Base-by-base conservation (phyloP, 1,139 yeast genomes). In the Suhomyces wounanorum region DNA sequence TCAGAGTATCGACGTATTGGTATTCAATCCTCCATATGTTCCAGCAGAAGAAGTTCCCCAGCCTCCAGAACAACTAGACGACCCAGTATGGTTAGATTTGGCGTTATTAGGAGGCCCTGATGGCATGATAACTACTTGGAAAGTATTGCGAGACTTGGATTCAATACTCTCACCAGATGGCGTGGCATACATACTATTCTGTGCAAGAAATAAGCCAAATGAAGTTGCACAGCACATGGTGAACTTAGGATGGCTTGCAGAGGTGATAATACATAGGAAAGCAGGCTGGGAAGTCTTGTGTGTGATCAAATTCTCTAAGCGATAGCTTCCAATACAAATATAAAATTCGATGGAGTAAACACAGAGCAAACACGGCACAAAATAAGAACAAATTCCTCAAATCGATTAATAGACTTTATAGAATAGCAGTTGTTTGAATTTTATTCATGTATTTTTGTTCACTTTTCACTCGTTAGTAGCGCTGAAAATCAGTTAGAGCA, bases 231-330 rank as follows among this genome's bases (percentile, higher is more conserved):
- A 63, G 11, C 44, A 47, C 7, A 85, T 90, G 86, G 53, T 60
- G 26, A 44, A 51, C 1, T 58, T 66, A 37, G 85, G 85, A 0
- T 89, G 96, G 95, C 51, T 51, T 0, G 83, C 80, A 0, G 72
- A 73, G 6, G 58, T 68, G 21, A 72, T 88, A 1, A 76, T 83
- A 8, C 74, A 77, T 48, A 75, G 97, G 50, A 89, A 88, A 60
- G 97, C 97, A 0, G 98, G 98, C 0, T 90, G 97, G 97, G 99
- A 94, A 67, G 94, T 88, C n/a, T 72, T 94, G 37, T 81, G 89
- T 53, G 86, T 94, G 13, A 77, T 85, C 63, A 75, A 79, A 54
- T 85, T 86, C 52, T 50, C 51, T 49, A 61, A 58, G 52, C n/a
- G 14, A 13, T 30, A 30, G 33, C 11, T 11, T 26, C 8, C 6